A percentile compares a stretch with the other conserved stretches of the same genome.
Conservation (phyloP, 192 early-diverging fungal genomes). For the Linnemannia schmuckeri region DNA sequence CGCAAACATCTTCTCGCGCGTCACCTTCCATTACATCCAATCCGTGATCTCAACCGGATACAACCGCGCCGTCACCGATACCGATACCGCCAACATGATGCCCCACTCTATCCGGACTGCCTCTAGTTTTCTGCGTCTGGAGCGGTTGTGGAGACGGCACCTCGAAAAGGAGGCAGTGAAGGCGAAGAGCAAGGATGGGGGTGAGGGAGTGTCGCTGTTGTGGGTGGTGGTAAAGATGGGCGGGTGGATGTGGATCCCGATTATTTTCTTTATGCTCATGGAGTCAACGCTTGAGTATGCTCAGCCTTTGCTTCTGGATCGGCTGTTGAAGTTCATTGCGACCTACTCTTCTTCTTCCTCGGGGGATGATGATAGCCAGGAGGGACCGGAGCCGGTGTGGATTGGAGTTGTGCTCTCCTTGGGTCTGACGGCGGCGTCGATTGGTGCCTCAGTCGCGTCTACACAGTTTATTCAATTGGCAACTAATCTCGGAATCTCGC, state of each 20-base stretch:
- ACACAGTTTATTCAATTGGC: constrained; percentile 19
- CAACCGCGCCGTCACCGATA: constrained; percentile 10
- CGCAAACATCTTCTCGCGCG: constrained; percentile 46
- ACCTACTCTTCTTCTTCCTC: constrained; percentile 15
- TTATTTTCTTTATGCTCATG: constrained; percentile 8
- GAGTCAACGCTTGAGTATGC: constrained; percentile 30
- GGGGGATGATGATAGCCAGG: not conserved
- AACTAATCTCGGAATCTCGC: constrained; percentile 28
- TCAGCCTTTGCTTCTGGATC: constrained; percentile 45
- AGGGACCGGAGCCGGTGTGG: not conserved
- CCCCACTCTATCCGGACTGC: constrained; percentile 16
- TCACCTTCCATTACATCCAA: constrained; percentile 51
- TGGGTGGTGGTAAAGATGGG: constrained; percentile 36
- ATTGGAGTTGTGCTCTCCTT: constrained; percentile 39
- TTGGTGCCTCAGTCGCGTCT: constrained; percentile 14
- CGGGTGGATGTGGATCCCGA: constrained; percentile 35
- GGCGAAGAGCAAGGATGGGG: not conserved
- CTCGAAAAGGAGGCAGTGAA: constrained; percentile 5
- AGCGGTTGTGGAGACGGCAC: constrained; percentile 13
- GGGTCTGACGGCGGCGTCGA: constrained; percentile 29
- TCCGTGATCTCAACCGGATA: constrained; percentile 36
- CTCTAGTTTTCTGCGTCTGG: constrained; percentile 8
- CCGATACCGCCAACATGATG: constrained; percentile 53
- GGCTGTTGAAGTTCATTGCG: constrained; percentile 41
- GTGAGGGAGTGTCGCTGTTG: constrained; percentile 15